phyloP scores from a whole-genome alignment of 2,329 filamentous ascomycete genomes.

The Penicillium expansum region DNA sequence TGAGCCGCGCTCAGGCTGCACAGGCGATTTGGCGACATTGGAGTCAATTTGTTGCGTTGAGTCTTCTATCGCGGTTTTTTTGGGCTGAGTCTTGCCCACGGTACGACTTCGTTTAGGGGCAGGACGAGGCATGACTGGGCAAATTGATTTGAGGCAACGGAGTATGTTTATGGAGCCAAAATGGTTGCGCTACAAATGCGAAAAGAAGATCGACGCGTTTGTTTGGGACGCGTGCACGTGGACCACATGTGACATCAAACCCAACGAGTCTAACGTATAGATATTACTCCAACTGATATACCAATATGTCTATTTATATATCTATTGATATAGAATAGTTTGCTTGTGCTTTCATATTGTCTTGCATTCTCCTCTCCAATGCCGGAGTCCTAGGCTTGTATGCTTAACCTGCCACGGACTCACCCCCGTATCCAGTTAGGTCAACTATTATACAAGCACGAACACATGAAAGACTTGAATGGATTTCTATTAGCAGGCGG shows the following conservation, averaged over 20 bases:
- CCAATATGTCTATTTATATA: not conserved
- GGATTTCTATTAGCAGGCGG: not conserved
- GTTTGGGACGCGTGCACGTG: constrained; percentile 21
- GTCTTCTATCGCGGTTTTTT: not conserved
- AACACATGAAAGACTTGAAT: not conserved
- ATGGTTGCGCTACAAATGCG: not conserved
- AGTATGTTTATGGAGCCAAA: not conserved
- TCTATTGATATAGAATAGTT: not conserved
- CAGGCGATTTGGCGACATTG: constrained; percentile 12
- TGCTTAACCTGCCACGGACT: constrained; percentile 1
- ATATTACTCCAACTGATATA: not conserved
- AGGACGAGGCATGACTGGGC: constrained; percentile 22
- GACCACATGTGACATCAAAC: constrained; percentile 5
- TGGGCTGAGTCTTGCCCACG: constrained; percentile 10
- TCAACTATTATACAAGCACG: not conserved
- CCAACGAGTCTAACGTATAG: too few species aligned
- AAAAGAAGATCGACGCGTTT: constrained; percentile 10
- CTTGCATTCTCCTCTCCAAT: not conserved
- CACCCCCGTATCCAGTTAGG: not conserved
- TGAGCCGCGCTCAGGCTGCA: constrained; percentile 14
- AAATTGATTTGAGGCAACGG: not conserved
- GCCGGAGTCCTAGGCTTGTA: not conserved
- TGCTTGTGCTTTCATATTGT: not conserved
- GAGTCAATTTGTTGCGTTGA: constrained; percentile 10
- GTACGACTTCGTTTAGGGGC: constrained; percentile 23